A percentile compares a stretch with the other conserved stretches of the same genome.
Evolutionary conservation across 208 protist genomes (phyloP).

Genomic region (Trypanosomatidae sp.): DNA sequence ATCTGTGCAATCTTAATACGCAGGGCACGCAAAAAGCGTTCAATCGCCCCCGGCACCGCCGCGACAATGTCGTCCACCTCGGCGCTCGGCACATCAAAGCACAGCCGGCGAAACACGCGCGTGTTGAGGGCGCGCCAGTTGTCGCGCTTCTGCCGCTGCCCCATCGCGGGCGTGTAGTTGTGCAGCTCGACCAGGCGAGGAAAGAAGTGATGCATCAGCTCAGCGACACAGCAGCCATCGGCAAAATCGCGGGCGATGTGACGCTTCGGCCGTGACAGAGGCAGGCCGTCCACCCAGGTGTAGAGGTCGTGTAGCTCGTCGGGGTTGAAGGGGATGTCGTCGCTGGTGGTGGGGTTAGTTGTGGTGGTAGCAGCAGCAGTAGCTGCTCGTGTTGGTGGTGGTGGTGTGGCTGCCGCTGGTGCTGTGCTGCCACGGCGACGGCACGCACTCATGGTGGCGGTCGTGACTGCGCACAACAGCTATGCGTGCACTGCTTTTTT

Average conservation of each 20-base stretch:
- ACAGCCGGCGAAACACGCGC: conserved; percentile 91
- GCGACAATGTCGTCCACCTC: conserved; percentile 87
- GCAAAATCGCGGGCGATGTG: conserved; percentile 97
- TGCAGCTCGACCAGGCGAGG: conserved; percentile 96
- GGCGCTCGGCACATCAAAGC: conserved; percentile 78
- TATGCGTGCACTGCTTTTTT: too few relatives aligned
- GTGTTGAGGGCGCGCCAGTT: conserved; percentile 96
- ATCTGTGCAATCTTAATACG: conserved; percentile 84
- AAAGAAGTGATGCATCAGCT: conserved; percentile 95
- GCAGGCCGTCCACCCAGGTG: conserved; percentile 95
- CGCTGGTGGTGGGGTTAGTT: conserved; percentile 8
- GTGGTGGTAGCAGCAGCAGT: neutral
- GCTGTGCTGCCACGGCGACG: too few relatives aligned
- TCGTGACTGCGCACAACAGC: too few relatives aligned
- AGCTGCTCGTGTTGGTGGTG: neutral
- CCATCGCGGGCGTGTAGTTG: conserved; percentile 94
- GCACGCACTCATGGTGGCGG: too few relatives aligned
- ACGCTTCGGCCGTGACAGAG: conserved; percentile 92
- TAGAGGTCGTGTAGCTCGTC: conserved; percentile 95
- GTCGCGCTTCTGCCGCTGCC: conserved; percentile 84
- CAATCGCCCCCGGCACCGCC: conserved; percentile 85
- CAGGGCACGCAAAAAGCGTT: conserved; percentile 89
- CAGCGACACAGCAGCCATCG: conserved; percentile 95
- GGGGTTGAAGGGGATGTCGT: conserved; percentile 74
- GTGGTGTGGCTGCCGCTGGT: neutral